These are phyloP conservation scores for Trifolium dubium DNA, from an alignment of 306 rosid genomes.

Conservation along the genomic window DNA sequence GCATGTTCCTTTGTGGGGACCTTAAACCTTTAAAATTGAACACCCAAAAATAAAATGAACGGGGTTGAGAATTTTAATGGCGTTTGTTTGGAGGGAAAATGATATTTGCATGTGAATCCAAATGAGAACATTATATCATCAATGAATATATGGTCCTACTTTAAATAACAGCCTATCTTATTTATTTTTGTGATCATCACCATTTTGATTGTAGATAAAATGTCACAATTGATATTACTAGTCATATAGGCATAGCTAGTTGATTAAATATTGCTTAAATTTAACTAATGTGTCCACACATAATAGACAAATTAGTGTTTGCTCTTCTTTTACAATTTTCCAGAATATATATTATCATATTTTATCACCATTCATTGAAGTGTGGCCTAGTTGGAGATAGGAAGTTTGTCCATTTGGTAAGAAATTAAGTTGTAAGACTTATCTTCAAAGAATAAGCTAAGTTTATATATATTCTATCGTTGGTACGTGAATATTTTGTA, in stretches of 20 bases:
- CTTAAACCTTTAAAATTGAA: constrained; percentile 26
- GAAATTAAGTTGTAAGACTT: too few relatives aligned
- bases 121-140: constrained; percentile 46
- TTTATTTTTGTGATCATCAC: background rate
- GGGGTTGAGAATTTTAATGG: constrained; percentile 52
- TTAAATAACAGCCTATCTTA: constrained; percentile 24
- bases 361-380: background rate
- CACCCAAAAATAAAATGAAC: constrained; percentile 19
- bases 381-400: background rate
- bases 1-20: constrained; percentile 21
- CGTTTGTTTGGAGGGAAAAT: constrained; percentile 64
- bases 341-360: background rate
- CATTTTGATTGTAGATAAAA: background rate
- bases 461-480: too few relatives aligned
- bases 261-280: background rate
- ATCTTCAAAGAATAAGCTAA: too few relatives aligned
- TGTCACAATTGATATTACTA: background rate
- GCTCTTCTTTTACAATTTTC: background rate
- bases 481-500: too few relatives aligned
- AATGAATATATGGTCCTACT: constrained; percentile 47
- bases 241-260: background rate
- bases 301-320: background rate
- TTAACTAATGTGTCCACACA: background rate
- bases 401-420: too few relatives aligned
- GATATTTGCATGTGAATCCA: constrained; percentile 59